Evolutionary conservation across 768 basidiomycete genomes (phyloP).

Genomic region (Amanita exitialis): DNA sequence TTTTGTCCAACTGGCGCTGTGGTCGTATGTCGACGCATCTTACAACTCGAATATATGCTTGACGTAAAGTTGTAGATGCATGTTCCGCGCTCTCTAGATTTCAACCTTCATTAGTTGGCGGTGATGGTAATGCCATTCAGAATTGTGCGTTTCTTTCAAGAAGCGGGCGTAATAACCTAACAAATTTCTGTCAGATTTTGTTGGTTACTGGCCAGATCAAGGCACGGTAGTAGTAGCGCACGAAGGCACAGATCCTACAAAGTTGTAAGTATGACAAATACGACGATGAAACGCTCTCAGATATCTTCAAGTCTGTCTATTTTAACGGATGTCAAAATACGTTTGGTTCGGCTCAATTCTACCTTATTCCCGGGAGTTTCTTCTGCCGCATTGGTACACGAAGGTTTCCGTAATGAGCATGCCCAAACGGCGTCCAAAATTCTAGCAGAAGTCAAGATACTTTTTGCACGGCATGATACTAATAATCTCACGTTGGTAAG

Average conservation of each 20-base stretch:
- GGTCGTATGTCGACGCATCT: slow-evolving; percentile 21
- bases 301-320: slow-evolving; percentile 28
- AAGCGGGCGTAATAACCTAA: not conserved
- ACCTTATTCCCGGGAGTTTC: slow-evolving; percentile 47
- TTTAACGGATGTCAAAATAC: slow-evolving; percentile 38
- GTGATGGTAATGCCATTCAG: slow-evolving; percentile 38
- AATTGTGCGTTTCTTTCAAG: slow-evolving; percentile 25
- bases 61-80: slow-evolving; percentile 19
- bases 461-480: slow-evolving; percentile 26
- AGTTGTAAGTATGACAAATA: slow-evolving; percentile 27
- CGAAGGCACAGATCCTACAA: slow-evolving; percentile 48
- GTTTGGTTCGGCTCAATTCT: slow-evolving; percentile 26
- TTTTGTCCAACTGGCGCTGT: slow-evolving; percentile 31
- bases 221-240: slow-evolving; percentile 50
- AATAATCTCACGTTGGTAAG: slow-evolving; percentile 31
- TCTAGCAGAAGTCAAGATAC: slow-evolving; percentile 29
- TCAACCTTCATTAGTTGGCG: slow-evolving; percentile 32
- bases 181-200: slow-evolving; percentile 27
- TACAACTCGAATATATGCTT: not conserved
- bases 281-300: not conserved
- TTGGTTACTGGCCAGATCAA: slow-evolving; percentile 43
- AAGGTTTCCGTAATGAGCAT: slow-evolving; percentile 45
- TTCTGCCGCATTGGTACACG: slow-evolving; percentile 33
- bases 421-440: slow-evolving; percentile 34
- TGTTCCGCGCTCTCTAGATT: slow-evolving; percentile 32